Base-by-base conservation (phyloP, 202 grass and related monocot species). In the Zoysia matrella region DNA sequence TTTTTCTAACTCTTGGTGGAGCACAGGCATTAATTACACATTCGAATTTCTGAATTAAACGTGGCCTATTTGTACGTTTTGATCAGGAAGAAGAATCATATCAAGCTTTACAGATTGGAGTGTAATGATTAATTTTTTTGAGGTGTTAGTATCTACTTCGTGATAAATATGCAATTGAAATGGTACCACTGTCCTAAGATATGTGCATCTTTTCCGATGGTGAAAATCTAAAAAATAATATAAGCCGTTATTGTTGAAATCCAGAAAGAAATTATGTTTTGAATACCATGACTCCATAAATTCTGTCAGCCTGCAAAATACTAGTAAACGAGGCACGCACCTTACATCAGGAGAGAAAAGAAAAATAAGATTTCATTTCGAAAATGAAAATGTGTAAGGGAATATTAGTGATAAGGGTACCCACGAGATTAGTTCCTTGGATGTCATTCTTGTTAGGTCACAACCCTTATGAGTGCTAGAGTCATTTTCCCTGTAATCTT, bases 401-500 rank as follows among this genome's bases (percentile, higher is more conserved):
- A 1, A 56, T 47, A 78, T 13, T 85, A 73, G 8, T 50, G 48
- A 75, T 76, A 86, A 63, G 46, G 69, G 57, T 76, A 90, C 88
- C 70, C 73, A 96, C 93, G 81, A 91, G 73, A 96, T 91, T 67
- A 98, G 90, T 86, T 94, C 84, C 78, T 87, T 94, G 47, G 90
- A 83, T 3, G 92, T 90, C 69, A 94, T 45, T 87, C 84, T 93
- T 45, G 73, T 91, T 75, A 98, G 92, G 76, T 95, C 90, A 62
- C 83, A 76, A 46, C 95, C 90, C 88, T 94, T 89, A 42, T 98
- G 92, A 50, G 95, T 94, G 52, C 84, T 98, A 69, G 82, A 82
- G 61, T 98, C 95, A 86, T 80, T 86, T 85, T 95, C 92, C 50
- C 88, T 84, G 78, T 93, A 95, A 80, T 93, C 83, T 91, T 95